phyloP scores from a whole-genome alignment of 257 asterid genomes.

The Verbena officinalis region DNA sequence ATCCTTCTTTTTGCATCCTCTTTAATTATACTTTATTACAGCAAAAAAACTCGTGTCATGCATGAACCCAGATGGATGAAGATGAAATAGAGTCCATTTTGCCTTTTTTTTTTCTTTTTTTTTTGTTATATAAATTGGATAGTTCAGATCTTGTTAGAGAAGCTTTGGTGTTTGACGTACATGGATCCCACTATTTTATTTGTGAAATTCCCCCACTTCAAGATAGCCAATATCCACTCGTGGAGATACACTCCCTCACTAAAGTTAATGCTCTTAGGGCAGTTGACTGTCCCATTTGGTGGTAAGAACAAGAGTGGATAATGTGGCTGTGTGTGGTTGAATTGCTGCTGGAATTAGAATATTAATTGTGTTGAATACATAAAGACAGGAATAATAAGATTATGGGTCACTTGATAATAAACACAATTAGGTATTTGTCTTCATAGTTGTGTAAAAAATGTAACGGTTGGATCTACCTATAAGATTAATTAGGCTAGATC shows the following conservation, averaged over 20 bases:
- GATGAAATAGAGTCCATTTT: background rate
- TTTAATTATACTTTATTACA: background rate
- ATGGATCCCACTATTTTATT: background rate
- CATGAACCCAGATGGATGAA: no score
- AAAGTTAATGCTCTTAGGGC: background rate
- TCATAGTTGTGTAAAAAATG: no score
- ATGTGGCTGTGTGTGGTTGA: background rate
- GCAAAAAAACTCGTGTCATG: no score
- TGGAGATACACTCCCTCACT: background rate
- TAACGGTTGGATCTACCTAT: no score
- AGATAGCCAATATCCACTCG: slow-evolving; percentile 22
- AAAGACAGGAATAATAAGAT: slow-evolving; percentile 1
- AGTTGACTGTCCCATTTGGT: slow-evolving; percentile 24
- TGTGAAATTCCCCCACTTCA: slow-evolving; percentile 2
- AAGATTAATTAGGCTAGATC: no score
- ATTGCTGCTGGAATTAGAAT: slow-evolving; percentile 17
- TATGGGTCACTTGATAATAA: background rate
- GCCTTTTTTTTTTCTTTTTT: background rate
- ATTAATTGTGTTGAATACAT: slow-evolving; percentile 1
- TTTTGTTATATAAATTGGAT: no score
- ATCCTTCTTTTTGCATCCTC: background rate
- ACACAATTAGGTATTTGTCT: no score
- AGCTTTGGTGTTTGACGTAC: slow-evolving; percentile 2
- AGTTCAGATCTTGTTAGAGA: background rate
- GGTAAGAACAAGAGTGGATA: slow-evolving; percentile 19